Conservation (phyloP, 352 stramenopile species). For the Globisporangium apiculatum region DNA sequence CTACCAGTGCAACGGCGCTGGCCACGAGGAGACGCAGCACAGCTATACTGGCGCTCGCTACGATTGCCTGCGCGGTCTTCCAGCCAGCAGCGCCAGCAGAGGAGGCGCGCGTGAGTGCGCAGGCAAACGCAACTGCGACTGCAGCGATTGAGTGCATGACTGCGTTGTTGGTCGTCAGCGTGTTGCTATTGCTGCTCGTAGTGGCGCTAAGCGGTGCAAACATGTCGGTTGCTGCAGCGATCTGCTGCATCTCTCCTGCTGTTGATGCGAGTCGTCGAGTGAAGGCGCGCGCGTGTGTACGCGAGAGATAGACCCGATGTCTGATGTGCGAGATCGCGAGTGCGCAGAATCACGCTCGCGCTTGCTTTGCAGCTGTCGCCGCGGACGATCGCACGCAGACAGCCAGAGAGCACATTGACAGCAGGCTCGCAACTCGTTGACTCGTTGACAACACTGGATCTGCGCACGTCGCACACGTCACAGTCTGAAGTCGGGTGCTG, state of each 20-base stretch:
- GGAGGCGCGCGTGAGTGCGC: not conserved
- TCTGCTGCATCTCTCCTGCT: not conserved
- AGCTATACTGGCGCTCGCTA: not conserved
- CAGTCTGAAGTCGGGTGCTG: too few species aligned
- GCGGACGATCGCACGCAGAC: too few species aligned
- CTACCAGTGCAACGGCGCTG: not conserved
- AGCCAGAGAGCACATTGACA: too few species aligned
- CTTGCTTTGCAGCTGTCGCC: too few species aligned
- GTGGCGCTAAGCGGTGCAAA: not conserved
- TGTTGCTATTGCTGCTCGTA: not conserved
- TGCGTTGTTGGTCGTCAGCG: not conserved
- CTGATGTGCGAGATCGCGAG: not conserved
- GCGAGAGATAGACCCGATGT: not conserved
- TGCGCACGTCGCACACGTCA: too few species aligned
- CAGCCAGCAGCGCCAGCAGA: not conserved
- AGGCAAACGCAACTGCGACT: not conserved
- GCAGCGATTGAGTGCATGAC: not conserved
- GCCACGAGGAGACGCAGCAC: not conserved
- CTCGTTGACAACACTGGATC: too few species aligned
- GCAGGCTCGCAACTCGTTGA: too few species aligned
- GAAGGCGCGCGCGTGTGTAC: not conserved
- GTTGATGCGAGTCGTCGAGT: not conserved
- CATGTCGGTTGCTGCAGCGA: not conserved
- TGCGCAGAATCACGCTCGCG: not conserved
- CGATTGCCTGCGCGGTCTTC: not conserved